Base-by-base conservation (phyloP, 176 grass and related monocot genomes). In the Juncus inflexus region DNA sequence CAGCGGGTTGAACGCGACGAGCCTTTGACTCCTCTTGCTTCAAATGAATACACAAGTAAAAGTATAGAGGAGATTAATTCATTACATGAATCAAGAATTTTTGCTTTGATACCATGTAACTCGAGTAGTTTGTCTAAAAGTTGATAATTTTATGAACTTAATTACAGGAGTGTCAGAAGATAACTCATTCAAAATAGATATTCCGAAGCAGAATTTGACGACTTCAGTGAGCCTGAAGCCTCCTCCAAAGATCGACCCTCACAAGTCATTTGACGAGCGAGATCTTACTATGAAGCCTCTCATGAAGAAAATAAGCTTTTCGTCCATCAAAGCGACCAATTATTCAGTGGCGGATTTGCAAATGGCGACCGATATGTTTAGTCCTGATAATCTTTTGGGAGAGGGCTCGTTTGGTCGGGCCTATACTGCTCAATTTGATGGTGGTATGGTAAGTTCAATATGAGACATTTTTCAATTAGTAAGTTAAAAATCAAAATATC, bases 301-400 rank as follows among this genome's bases (percentile, higher is more conserved):
- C 12, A 0, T 14, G 13, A 87, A 81, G 76, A 78, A 76, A 57
- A 70, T 72, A 28, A 64, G 64, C 51, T 15, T 74, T 35, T 69
- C 76, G 72, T 62, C 81, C 58, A 85, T 96, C 58, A 83, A 74
- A 69, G 81, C 82, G 52, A 86, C 69, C 63, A 66, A 41, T 60
- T 96, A 96, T 76, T 87, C 76, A 2, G 84, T 96, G 35, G 91
- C 87, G 61, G 91, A 96, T 51, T 62, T 96, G 54, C 91, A 96
- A 58, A 59, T 88, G 55, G 91, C 91, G 42, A 96, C 91, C 0
- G 66, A 79, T 57, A 90, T 87, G 75, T 96, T 96, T 72, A 90
- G 77, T 56, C 70, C 65, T 58, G 79, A 90, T 67, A 96, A 79
- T 83, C 76, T 90, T 59, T 50, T 96, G 36, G 84, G 87, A 65